Evolutionary conservation across 352 stramenopile species (phyloP).

Genomic region (Phytophthora pisi): DNA sequence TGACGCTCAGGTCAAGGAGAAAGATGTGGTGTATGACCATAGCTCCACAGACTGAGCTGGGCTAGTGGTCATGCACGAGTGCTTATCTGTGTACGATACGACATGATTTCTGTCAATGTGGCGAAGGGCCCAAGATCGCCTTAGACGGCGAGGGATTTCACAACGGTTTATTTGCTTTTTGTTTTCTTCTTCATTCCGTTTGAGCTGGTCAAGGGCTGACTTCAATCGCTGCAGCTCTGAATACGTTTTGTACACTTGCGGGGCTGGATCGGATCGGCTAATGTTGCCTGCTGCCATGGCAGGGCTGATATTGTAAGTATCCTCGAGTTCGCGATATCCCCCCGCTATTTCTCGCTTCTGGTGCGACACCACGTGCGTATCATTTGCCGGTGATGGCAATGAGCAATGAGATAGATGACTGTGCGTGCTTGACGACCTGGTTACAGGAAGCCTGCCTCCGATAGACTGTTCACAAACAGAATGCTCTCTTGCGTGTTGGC

Average conservation of each 20-base stretch:
- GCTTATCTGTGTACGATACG: constrained; percentile 32
- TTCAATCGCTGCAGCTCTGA: constrained; percentile 33
- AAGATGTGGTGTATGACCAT: constrained; percentile 7
- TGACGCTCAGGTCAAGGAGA: constrained; percentile 17
- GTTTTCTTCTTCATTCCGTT: constrained; percentile 24
- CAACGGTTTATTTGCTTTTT: constrained; percentile 31
- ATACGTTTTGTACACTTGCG: constrained; percentile 40
- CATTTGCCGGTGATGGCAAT: neutral
- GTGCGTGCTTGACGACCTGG: neutral
- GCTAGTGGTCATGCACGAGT: constrained; percentile 7
- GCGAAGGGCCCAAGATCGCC: neutral
- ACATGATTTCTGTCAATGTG: constrained; percentile 1
- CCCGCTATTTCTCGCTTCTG: constrained; percentile 4
- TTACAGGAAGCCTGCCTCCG: constrained; percentile 85
- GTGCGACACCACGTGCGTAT: neutral
- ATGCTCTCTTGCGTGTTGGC: constrained; percentile 90
- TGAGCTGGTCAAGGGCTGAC: constrained; percentile 16
- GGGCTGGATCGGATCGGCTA: constrained; percentile 7
- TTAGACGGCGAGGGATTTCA: constrained; percentile 13
- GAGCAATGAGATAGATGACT: neutral
- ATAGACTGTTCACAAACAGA: constrained; percentile 90
- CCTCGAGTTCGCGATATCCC: neutral
- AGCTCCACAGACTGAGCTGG: constrained; percentile 16
- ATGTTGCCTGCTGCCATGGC: constrained; percentile 14
- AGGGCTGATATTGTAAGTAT: constrained; percentile 22